A percentile compares a stretch with the other conserved stretches of the same genome.
These are phyloP conservation scores for Aspergillus fructus DNA, from an alignment of 2,329 filamentous ascomycete genomes.

Conservation along the genomic window DNA sequence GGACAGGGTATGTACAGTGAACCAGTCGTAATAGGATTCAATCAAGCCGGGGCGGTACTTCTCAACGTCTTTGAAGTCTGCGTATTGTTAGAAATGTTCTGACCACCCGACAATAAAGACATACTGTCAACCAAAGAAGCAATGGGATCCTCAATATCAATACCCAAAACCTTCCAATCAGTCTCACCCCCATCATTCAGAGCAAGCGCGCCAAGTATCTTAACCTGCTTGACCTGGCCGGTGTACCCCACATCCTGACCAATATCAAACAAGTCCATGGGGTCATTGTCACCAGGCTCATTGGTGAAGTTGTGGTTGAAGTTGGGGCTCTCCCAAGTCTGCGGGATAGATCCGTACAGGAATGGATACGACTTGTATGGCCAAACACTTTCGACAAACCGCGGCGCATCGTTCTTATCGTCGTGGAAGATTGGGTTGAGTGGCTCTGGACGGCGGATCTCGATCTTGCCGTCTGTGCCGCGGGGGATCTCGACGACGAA, in stretches of 20 bases:
- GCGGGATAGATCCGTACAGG: slow-evolving; percentile 1
- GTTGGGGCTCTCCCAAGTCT: slow-evolving; percentile 7
- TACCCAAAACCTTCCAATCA: slow-evolving; percentile 4
- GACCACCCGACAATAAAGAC: not conserved
- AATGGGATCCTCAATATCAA: slow-evolving; percentile 3
- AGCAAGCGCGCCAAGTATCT: slow-evolving; percentile 1
- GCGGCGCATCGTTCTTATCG: not conserved
- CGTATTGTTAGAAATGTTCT: too few species aligned
- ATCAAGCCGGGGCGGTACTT: not conserved
- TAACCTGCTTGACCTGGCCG: slow-evolving; percentile 1
- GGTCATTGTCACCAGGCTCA: slow-evolving; percentile 1
- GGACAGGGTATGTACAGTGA: not conserved
- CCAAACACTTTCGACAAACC: not conserved
- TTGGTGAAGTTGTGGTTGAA: not conserved
- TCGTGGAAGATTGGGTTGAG: slow-evolving; percentile 4
- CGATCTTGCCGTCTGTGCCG: not conserved
- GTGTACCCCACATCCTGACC: not conserved
- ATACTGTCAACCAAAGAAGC: not conserved
- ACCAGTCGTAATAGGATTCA: slow-evolving; percentile 1
- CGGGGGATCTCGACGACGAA: slow-evolving; percentile 7
- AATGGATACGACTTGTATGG: not conserved
- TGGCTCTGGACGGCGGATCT: not conserved
- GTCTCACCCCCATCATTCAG: slow-evolving; percentile 1
- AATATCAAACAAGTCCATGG: slow-evolving; percentile 4
- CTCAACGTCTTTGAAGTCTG: slow-evolving; percentile 3